phyloP scores from a whole-genome alignment of 2,329 filamentous ascomycete species.

The Aspergillus spinulosporus region DNA sequence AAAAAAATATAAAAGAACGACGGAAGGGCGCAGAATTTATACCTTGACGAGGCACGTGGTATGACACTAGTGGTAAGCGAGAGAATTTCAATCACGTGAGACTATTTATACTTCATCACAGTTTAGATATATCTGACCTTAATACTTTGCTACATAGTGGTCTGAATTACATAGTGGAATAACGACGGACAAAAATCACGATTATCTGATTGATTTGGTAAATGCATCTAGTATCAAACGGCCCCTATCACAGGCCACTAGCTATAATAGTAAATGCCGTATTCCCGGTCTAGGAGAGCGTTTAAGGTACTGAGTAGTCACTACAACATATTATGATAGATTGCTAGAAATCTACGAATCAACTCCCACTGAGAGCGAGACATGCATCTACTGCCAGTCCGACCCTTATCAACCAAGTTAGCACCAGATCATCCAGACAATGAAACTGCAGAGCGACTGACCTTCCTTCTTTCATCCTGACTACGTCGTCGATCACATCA shows the following conservation, averaged over 20 bases:
- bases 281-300: too few relatives aligned
- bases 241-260: too few relatives aligned
- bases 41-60: background rate
- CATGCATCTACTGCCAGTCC: constrained; percentile 84
- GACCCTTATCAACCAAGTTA: constrained; percentile 56
- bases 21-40: constrained; percentile 21
- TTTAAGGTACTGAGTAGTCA: background rate
- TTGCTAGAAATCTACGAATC: constrained; percentile 19
- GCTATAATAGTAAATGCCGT: too few relatives aligned
- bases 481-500: constrained; percentile 95
- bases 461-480: constrained; percentile 92
- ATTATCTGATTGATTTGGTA: too few relatives aligned
- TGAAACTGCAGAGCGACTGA: constrained; percentile 47
- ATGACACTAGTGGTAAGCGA: constrained; percentile 26
- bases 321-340: background rate
- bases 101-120: too few relatives aligned
- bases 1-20: constrained; percentile 27
- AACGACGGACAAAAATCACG: too few relatives aligned
- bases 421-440: background rate
- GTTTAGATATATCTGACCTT: too few relatives aligned
- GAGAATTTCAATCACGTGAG: background rate
- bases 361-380: constrained; percentile 62
- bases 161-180: too few relatives aligned
- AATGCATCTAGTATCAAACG: too few relatives aligned
- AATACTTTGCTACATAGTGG: too few relatives aligned